A percentile compares a stretch with the other conserved stretches of the same genome.
phyloP scores from a whole-genome alignment of 331 rosid species.

The Quercus tomentella region DNA sequence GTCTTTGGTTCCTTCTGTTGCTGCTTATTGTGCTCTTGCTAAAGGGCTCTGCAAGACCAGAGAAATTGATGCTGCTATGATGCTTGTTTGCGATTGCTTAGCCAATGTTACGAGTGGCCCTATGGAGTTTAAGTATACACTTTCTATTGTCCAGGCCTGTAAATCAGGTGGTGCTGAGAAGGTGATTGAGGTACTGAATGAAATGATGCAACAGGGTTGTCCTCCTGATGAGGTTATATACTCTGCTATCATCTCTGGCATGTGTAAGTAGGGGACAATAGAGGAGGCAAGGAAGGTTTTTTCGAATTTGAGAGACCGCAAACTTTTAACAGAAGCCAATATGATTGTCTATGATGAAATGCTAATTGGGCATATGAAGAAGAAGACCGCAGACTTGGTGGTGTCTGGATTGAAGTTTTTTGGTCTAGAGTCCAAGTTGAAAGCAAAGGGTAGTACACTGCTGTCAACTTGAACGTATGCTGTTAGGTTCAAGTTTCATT shows the following conservation, averaged over 20 bases:
- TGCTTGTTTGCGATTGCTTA: constrained; percentile 74
- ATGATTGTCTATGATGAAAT: too few relatives aligned
- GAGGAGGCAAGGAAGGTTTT: constrained; percentile 84
- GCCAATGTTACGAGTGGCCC: constrained; percentile 60
- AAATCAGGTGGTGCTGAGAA: constrained; percentile 49
- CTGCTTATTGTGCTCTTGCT: constrained; percentile 56
- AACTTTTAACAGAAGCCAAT: too few relatives aligned
- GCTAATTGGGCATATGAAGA: too few relatives aligned
- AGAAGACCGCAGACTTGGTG: too few relatives aligned
- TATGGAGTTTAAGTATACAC: constrained; percentile 66
- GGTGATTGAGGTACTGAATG: constrained; percentile 56
- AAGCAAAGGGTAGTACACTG: constrained; percentile 56
- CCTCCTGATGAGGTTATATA: constrained; percentile 37
- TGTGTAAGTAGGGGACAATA: constrained; percentile 67
- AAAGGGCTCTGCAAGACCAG: constrained; percentile 62
- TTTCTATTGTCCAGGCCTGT: constrained; percentile 53
- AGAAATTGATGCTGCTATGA: constrained; percentile 72
- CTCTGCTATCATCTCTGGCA: constrained; percentile 73
- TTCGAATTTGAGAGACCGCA: constrained; percentile 41
- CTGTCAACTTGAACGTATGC: constrained; percentile 39
- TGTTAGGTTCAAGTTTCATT: not conserved
- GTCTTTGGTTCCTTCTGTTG: constrained; percentile 63
- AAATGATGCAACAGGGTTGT: constrained; percentile 75
- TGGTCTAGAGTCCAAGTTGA: constrained; percentile 71
- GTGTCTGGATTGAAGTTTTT: constrained; percentile 33